A percentile compares a stretch with the other conserved stretches of the same genome.
Evolutionary conservation across 176 grass and related monocot genomes (phyloP).

Genomic region (Aegilops sharonensis): DNA sequence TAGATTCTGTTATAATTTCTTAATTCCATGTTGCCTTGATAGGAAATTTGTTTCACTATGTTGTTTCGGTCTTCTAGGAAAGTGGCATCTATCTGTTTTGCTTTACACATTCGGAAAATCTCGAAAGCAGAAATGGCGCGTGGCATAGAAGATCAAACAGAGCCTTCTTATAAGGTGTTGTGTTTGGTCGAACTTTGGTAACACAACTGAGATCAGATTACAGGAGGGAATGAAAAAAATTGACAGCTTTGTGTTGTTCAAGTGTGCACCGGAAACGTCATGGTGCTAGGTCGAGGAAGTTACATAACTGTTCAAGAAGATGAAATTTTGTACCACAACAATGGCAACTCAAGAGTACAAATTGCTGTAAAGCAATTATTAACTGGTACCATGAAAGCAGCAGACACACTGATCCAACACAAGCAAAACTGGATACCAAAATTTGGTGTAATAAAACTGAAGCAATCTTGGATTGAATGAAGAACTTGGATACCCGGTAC

Average conservation of each 20-base stretch:
- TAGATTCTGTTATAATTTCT: not conserved
- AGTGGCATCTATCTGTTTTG: not conserved
- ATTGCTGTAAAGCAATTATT: no score
- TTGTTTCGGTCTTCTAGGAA: not conserved
- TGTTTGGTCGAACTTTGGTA: not conserved
- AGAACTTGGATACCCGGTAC: not conserved
- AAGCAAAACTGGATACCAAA: no score
- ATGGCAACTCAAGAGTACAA: no score
- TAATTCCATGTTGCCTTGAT: not conserved
- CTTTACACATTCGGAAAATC: not conserved
- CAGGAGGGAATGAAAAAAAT: no score
- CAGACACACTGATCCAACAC: no score
- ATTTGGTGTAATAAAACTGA: not conserved
- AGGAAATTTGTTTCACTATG: not conserved
- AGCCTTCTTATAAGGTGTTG: not conserved
- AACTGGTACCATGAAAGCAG: no score
- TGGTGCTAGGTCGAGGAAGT: not conserved
- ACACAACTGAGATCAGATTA: no score
- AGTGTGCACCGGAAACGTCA: not conserved
- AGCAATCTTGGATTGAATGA: not conserved
- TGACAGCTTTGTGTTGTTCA: not conserved
- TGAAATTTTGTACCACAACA: no score
- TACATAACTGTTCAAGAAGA: not conserved
- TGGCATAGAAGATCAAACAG: not conserved
- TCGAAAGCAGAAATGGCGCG: not conserved